Base-by-base conservation (phyloP, 1,284 basidiomycete genomes). In the Trichosporon sp. region DNA sequence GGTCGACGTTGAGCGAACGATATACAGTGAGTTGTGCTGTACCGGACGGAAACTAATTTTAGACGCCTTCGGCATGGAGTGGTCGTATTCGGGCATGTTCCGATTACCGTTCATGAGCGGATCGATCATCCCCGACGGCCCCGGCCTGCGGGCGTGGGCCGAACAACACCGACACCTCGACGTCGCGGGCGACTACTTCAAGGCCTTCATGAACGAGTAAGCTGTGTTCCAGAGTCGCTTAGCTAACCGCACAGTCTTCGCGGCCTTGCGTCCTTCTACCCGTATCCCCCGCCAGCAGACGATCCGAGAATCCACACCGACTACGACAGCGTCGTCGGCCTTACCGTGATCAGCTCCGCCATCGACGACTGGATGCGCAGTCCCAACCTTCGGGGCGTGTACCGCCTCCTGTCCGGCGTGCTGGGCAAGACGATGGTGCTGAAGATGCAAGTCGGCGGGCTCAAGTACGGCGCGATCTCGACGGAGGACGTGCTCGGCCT, bases 71-170 rank as follows among this genome's bases (percentile, higher is more conserved):
- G 64, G 64, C 21, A 65, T 65, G 64, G 64, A 65, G 12, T 65
- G 64, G 64, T 65, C 64, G 1, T 65, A 65, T n/a, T 40, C 64
- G 40, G 40, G 40, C 38, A 65, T 65, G 64, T 65, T 65, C 40
- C 38, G 64, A 3, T 10, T 65, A 8, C 38, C 64, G 3, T 14
- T 31, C 21, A 63, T 63, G 59, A 63, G 59, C 59, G 59, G 59
- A 5, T 37, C 64, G 40, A 19, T 37, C 5, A 37, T 43, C 11
- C 38, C 64, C 19, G 40, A 31, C 11, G 21, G 64, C 8, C 64
- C 64, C 4, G 37, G 21, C 21, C 11, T 65, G 38, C 5, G n/a
- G 21, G 64, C 21, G 10, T 65, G 64, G 64, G 64, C 64, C 10
- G 38, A 65, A 11, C 64, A n/a, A 19, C 64, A 65, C 38, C 8